A percentile compares a stretch with the other conserved stretches of the same genome.
phyloP scores from a whole-genome alignment of 2,329 filamentous ascomycete genomes.

The Penicillium decumbens region DNA sequence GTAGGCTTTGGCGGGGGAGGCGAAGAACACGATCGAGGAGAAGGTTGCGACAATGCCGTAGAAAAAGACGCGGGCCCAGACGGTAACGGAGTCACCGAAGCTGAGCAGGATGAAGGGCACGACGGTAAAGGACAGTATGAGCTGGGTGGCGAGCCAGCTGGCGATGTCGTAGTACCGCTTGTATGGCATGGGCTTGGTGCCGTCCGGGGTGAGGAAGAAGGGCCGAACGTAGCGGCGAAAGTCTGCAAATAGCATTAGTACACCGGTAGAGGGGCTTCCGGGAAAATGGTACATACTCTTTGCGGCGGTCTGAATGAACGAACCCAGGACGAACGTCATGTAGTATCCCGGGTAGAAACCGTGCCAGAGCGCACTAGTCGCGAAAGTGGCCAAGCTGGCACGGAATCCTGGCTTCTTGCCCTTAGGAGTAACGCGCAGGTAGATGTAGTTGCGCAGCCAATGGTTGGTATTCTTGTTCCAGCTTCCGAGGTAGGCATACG shows the following conservation, averaged over 20 bases:
- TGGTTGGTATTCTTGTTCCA: constrained; percentile 99
- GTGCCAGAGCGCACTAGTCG: constrained; percentile 94
- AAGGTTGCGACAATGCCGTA: constrained; percentile 69
- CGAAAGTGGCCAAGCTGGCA: constrained; percentile 88
- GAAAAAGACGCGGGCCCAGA: constrained; percentile 86
- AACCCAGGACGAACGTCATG: constrained; percentile 79
- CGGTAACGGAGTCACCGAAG: constrained; percentile 63
- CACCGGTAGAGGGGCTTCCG: too few species aligned
- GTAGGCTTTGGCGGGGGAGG: constrained; percentile 65
- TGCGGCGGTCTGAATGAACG: constrained; percentile 85
- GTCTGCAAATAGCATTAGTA: constrained; percentile 51
- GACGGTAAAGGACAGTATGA: constrained; percentile 76
- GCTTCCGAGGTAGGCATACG: constrained; percentile 79
- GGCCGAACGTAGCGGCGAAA: constrained; percentile 84
- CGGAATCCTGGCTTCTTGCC: constrained; percentile 96
- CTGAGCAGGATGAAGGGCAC: constrained; percentile 80
- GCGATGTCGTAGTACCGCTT: constrained; percentile 85
- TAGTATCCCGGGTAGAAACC: constrained; percentile 98
- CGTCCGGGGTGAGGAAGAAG: constrained; percentile 80
- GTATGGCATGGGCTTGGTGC: constrained; percentile 59
- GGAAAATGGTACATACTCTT: constrained; percentile 66
- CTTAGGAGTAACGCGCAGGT: constrained; percentile 87
- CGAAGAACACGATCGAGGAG: constrained; percentile 67
- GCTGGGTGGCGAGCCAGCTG: constrained; percentile 70
- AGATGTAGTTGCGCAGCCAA: constrained; percentile 94